Base-by-base conservation (phyloP, 2,329 filamentous ascomycete genomes). In the Alternaria ethzedia region DNA sequence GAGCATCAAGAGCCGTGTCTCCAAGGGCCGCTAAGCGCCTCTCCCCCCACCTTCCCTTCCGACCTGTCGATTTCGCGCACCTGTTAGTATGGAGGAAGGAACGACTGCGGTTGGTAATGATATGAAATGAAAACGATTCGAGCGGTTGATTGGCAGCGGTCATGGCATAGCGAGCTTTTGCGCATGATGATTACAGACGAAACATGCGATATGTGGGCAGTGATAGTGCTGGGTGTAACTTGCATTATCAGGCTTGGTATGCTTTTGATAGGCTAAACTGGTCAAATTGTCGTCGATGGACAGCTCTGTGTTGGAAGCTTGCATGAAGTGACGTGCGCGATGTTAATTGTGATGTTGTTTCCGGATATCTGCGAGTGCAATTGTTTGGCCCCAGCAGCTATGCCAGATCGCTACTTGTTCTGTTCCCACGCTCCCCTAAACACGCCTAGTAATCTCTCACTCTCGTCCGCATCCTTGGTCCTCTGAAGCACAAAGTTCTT, bases 401-500 rank as follows among this genome's bases (percentile, higher is more conserved):
- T 11, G 43, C n/a, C 17, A n/a, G 17, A 12, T 25, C 26, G 15
- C 55, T 66, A 76, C 57, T 68, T 67, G 59, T 69, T 69, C 51
- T 70, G 82, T 70, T 88, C 85, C 90, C 91, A 96, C 46, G 90
- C 90, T 47, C 83, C 83, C 80, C 87, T 90, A 76, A 97, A 97
- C 21, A 91, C 78, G 6, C 79, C 82, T 36, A 86, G 86, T 72
- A 95, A 79, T 71, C 89, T 87, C 69, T 87, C 87, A 1, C 91
- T 92, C 75, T 87, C 85, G 3, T 77, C 78, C 55, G 85, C 89
- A 76, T 96, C 91, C 80, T 91, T 89, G 72, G 97, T 81, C 77
- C 93, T 87, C 83, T 94, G 91, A 75, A 89, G 82, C 78, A 99
- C 78, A 80, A 95, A 98, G 0, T 87, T 91, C 75, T 89, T 89